Evolutionary conservation across 2,329 filamentous ascomycete species (phyloP), one percentile per base, ranked within the genome.

Genomic region (Beauveria medogensis): DNA sequence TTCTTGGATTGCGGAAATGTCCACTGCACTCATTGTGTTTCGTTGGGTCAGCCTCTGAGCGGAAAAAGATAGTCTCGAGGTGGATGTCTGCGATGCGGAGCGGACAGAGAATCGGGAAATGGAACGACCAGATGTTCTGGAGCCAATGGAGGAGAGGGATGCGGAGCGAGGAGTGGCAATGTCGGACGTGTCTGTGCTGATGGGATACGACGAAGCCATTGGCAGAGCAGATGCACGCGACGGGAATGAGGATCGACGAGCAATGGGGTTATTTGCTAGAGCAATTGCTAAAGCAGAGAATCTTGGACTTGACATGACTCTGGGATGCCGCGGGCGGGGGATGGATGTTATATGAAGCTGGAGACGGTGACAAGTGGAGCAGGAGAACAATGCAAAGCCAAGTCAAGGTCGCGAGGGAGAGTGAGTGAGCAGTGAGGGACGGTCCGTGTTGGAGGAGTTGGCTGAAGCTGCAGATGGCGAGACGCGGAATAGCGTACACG

Each of bases 1-100:
- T 67, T 83, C 77, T 74, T 85, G 80, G 64, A 86, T 81, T 65
- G 80, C 78, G 48, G 75, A 65, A 62, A 85, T 74, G 71, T 87
- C 81, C 69, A 86, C 74, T 59, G 79, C 74, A 65, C 80, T 80
- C 76, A 84, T 78, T 65, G 82, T 82, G 68, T 84, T 82, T 64
- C 80, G 75, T 64, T 78, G 72, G 57, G 80, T 79, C 65, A 81
- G 75, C 63, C 78, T 78, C 66, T 80, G 77, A 30, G 68, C 76
- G 74, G 62, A 78, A 81, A 63, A 80, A 70, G 67, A 79, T 80
- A 69, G 74, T 80, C 40, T 60, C 14, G 80, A 77, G 70, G 79
- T 74, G 68, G 80, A 78, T 55, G 79, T 78, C 67, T 78, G 77
- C 61, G 78, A 79, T 47, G 78, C 79, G 47, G 78, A 80, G 64